These are phyloP conservation scores for Talaromyces sp. DNA, from an alignment of 2,329 filamentous ascomycete species.

Conservation along the genomic window DNA sequence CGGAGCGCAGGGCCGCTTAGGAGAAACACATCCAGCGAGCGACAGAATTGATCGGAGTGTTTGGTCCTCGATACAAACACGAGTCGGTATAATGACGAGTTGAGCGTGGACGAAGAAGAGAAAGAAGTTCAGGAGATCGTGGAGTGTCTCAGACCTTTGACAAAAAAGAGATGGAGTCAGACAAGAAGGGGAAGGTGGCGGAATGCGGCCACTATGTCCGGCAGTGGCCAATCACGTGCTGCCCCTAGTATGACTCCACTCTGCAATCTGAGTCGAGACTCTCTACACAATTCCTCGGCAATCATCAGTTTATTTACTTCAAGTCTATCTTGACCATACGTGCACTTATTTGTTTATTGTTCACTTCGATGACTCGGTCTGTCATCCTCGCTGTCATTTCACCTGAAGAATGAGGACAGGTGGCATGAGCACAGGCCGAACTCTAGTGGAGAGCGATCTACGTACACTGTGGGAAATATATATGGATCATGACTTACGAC, in stretches of 20 bases:
- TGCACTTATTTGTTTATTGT: background rate
- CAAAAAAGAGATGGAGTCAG: background rate
- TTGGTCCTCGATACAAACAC: background rate
- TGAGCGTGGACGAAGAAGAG: background rate
- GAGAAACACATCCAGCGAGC: constrained; percentile 74
- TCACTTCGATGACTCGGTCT: background rate
- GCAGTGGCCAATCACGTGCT: constrained; percentile 11
- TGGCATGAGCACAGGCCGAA: background rate
- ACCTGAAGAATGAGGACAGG: background rate
- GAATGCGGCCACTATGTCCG: background rate
- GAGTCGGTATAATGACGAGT: background rate
- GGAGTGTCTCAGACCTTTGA: background rate
- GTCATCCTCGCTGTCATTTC: background rate
- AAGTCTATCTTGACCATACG: background rate
- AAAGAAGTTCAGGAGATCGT: background rate
- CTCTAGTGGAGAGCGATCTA: constrained; percentile 4
- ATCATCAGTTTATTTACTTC: background rate
- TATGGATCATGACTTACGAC: background rate
- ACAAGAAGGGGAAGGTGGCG: background rate
- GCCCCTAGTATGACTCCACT: background rate
- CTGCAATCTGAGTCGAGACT: background rate
- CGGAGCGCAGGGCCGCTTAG: constrained; percentile 6
- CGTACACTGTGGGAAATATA: background rate
- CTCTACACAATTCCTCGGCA: background rate
- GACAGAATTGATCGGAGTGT: constrained; percentile 72